These are phyloP conservation scores for Bothriochloa decipiens DNA, from an alignment of 176 grass and related monocot genomes.

Conservation along the genomic window DNA sequence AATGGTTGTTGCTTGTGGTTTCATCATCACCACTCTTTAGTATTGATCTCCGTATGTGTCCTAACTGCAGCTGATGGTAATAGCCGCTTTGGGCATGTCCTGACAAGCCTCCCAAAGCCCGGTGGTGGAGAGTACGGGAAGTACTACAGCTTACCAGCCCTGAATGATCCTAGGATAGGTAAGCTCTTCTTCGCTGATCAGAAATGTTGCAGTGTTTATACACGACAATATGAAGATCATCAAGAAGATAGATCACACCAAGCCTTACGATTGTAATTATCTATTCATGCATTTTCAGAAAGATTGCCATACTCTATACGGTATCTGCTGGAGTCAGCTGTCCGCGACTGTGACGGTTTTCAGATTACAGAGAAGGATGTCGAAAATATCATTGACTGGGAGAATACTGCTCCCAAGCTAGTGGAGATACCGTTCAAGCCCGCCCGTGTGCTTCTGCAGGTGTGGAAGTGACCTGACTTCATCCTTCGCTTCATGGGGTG, in stretches of 20 bases:
- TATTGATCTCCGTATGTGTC: not conserved
- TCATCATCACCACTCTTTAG: not conserved
- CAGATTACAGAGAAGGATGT: slow-evolving; percentile 33
- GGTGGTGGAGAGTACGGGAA: slow-evolving; percentile 18
- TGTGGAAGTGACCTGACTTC: not conserved
- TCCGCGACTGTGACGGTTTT: slow-evolving; percentile 31
- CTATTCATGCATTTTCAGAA: slow-evolving; percentile 1
- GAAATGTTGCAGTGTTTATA: not conserved
- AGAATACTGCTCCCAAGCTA: slow-evolving; percentile 23
- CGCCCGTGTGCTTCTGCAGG: slow-evolving; percentile 26
- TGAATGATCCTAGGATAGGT: slow-evolving; percentile 28
- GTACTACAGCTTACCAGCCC: slow-evolving; percentile 24
- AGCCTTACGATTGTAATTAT: not conserved
- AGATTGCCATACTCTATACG: slow-evolving; percentile 23
- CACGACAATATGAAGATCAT: not conserved
- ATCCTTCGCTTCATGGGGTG: not conserved
- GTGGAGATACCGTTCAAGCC: slow-evolving; percentile 29
- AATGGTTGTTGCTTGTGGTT: not conserved
- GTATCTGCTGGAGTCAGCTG: slow-evolving; percentile 19
- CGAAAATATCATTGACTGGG: slow-evolving; percentile 19
- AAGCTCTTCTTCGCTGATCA: not conserved
- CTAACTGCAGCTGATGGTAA: not conserved
- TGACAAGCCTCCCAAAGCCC: slow-evolving; percentile 12
- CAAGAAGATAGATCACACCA: not conserved
- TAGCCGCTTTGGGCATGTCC: not conserved